Base-by-base conservation (phyloP, 768 basidiomycete genomes). In the Mycena vitilis region DNA sequence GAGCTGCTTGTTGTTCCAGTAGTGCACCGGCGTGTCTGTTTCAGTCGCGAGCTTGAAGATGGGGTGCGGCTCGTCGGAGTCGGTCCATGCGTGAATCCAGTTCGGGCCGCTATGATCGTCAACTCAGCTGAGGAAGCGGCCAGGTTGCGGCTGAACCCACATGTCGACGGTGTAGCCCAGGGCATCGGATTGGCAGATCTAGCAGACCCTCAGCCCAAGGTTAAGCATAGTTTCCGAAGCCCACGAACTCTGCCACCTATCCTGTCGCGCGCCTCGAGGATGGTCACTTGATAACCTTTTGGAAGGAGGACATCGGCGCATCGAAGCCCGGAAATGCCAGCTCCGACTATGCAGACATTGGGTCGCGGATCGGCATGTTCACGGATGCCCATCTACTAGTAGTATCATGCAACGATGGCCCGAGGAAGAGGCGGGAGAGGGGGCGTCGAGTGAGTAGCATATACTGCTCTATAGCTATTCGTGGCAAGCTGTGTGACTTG, bases 181-280 rank as follows among this genome's bases (percentile, higher is more conserved):
- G 37, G 69, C 72, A 37, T 70, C 64, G 58, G 72, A 73, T 49
- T 73, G 72, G 34, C 72, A 73, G 45, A 73, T 70, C 72, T 73
- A 54, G 16, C 37, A 16, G 37, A 12, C 7, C 45, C 45, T 65
- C 51, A 55, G 44, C 25, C 20, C 18, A 45, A 16, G 44, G 16
- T 36, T 34, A 59, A 30, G 60, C 57, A 44, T 22, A 55, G 45
- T 11, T 11, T n/a, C 45, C 60, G 13, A 51, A 60, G 38, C 40
- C 40, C 30, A 68, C 61, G 22, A 53, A 73, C 72, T 55, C 72
- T 70, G 30, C 72, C 72, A 38, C 72, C 72, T 48, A 73, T 73
- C 56, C 72, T 51, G 53, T 73, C 65, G 45, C 72, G 66, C n/a
- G 72, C 72, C 55, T 73, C 72, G 38, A 73, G 65, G 40, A 73